Conservation (phyloP, 208 protist genomes). For the Leishmania lainsoni region DNA sequence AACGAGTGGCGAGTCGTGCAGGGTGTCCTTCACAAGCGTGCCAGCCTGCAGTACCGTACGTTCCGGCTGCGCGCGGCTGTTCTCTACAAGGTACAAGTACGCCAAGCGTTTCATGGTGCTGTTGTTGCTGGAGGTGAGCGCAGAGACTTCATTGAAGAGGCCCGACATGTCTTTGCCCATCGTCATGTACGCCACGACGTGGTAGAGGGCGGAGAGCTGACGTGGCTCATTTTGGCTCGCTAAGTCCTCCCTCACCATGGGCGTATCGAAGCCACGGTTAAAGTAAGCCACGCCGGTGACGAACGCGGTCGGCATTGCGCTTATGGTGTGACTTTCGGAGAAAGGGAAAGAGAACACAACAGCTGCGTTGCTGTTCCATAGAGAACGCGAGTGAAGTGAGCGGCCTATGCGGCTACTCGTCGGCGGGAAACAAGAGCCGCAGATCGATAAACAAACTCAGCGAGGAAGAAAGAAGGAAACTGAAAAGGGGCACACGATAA, state of each 20-base stretch:
- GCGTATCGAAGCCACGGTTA: conserved; percentile 79
- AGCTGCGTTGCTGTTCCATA: no score
- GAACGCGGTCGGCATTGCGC: conserved; percentile 16
- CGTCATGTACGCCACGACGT: conserved; percentile 98
- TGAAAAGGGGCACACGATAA: neutral
- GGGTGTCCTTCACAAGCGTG: conserved; percentile 95
- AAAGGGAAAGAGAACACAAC: neutral
- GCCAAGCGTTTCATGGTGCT: conserved; percentile 98
- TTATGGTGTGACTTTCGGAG: neutral
- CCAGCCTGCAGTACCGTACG: conserved; percentile 98
- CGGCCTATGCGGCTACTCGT: neutral
- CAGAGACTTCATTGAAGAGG: conserved; percentile 95
- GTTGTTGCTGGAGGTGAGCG: conserved; percentile 95
- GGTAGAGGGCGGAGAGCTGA: conserved; percentile 96
- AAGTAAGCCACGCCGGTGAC: conserved; percentile 59
- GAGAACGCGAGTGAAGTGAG: no score
- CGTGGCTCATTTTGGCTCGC: conserved; percentile 82
- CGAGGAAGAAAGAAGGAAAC: conserved; percentile 4
- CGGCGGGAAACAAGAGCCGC: neutral
- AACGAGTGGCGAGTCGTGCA: conserved; percentile 96
- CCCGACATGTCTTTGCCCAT: conserved; percentile 98
- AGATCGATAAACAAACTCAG: neutral
- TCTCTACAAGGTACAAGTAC: conserved; percentile 99
- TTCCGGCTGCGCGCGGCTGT: conserved; percentile 97
- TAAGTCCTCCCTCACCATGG: conserved; percentile 90